Conservation (phyloP, 305 asterid genomes). For the Fraxinus paxiana region DNA sequence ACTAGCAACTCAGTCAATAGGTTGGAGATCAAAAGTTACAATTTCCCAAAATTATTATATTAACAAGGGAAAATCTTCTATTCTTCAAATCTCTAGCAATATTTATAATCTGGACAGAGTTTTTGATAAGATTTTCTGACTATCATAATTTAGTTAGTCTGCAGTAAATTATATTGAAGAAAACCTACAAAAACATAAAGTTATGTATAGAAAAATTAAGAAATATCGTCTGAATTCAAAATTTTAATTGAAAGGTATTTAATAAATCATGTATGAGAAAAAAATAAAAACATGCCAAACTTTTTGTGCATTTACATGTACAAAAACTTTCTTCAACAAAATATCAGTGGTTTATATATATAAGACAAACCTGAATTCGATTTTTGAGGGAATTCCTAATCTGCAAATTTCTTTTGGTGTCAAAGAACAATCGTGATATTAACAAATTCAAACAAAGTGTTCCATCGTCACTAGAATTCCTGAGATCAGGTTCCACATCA, state of each 20-base stretch:
- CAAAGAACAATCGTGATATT: slow-evolving; percentile 79
- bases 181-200: not conserved
- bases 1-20: not conserved
- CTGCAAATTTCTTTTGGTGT: slow-evolving; percentile 62
- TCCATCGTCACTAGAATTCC: slow-evolving; percentile 58
- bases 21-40: not conserved
- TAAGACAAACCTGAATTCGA: slow-evolving; percentile 70
- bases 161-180: not conserved
- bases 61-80: not conserved
- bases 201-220: slow-evolving; percentile 2
- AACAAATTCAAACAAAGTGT: slow-evolving; percentile 70
- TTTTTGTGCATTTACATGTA: not conserved
- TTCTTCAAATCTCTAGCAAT: slow-evolving; percentile 5
- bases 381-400: slow-evolving; percentile 48
- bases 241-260: slow-evolving; percentile 10
- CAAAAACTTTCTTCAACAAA: slow-evolving; percentile 6
- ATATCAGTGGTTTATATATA: slow-evolving; percentile 12
- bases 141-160: not conserved
- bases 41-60: not conserved
- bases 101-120: not conserved
- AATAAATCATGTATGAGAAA: not conserved
- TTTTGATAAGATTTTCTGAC: not conserved
- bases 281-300: not conserved
- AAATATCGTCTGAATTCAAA: slow-evolving; percentile 12
- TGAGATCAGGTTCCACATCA: slow-evolving; percentile 52